Base-by-base conservation (phyloP, 371 early-diverging fungal genomes). In the Mortierella sp. region DNA sequence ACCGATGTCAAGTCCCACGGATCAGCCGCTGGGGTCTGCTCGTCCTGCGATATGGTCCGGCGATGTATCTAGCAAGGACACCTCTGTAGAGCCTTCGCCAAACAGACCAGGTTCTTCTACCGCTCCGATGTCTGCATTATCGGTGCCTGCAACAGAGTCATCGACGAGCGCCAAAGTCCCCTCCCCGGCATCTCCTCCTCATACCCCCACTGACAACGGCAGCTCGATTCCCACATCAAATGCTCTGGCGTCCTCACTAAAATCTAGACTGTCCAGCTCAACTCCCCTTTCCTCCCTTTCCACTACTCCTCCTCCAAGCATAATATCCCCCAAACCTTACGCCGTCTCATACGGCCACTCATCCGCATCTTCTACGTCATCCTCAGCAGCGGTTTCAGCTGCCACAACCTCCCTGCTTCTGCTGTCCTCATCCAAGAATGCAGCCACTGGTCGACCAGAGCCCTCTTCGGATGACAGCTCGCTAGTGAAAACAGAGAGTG, bases 381-480 rank as follows among this genome's bases (percentile, higher is more conserved):
- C 64, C 2, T 63, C 64, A 7, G 24, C 54, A 15, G 56, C 58
- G 19, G 39, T 51, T 1, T 65, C 64, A 23, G 55, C 70, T 27
- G 64, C 64, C n/a, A 64, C 70, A 7, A 56, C 65, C 2, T 72
- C 72, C 12, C 26, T 72, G 31, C 44, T 64, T 3, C 64, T 72
- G 72, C 32, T 67, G 11, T 67, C 73, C 21, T 54, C 67, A n/a
- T 61, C 73, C 14, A 54, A 39, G 24, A 28, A 19, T 7, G 31
- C 26, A 21, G 24, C 5, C 21, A 39, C 48, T 15, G 39, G 21
- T 14, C 39, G 41, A 24, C 19, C 54, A 3, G 58, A 55, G 2
- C 6, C 19, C 14, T 19, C n/a, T n/a, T n/a, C 41, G 2, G 11
- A 46, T n/a, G 48, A 11, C 28, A 47, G 52, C 21, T 30, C 31